Base-by-base conservation (phyloP, 2,329 filamentous ascomycete genomes). In the Diplodia seriata region DNA sequence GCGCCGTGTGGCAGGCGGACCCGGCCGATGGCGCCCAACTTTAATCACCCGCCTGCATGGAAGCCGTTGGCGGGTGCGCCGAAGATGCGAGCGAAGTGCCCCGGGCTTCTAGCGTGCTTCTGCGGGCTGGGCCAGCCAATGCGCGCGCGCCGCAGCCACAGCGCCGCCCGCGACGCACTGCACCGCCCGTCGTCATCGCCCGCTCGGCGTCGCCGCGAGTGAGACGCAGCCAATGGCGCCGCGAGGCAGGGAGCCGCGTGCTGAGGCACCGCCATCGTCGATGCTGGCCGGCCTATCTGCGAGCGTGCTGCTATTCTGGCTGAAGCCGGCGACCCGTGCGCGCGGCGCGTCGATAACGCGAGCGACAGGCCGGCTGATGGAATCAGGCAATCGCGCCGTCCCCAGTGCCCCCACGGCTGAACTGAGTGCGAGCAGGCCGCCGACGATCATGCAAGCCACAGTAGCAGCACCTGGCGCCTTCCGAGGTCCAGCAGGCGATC, bases 401-500 rank as follows among this genome's bases (percentile, higher is more conserved):
- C 33, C 29, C 51, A 18, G 38, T 20, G 47, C 55, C 59, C 43
- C 59, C 59, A 63, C 57, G 57, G 57, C 57, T 15, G 36, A 38
- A 38, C 7, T 38, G 15, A 33, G 36, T 11, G 57, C 53, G 38
- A 36, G 26, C 43, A 36, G 43, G 20, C 38, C 23, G 36, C 61
- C 61, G 61, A 14, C 61, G 62, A 65, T 65, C 62, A 65, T 65
- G 62, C 62, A 65, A 55, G 62, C 62, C 62, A 65, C 62, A 65
- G 36, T 54, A 49, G 57, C 43, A 62, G 36, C 36, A 59, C 54
- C 31, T 56, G 54, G 54, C 56, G 56, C 56, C 56, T 59, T 62
- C 57, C 57, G 57, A 62, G 57, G 57, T 62, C 57, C 57, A 62
- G 57, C 57, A 62, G 56, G 40, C 31, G 57, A 62, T 62, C 57